These are phyloP conservation scores for Bolboschoenus planiculmis DNA, from an alignment of 176 grass and related monocot genomes.

Conservation along the genomic window DNA sequence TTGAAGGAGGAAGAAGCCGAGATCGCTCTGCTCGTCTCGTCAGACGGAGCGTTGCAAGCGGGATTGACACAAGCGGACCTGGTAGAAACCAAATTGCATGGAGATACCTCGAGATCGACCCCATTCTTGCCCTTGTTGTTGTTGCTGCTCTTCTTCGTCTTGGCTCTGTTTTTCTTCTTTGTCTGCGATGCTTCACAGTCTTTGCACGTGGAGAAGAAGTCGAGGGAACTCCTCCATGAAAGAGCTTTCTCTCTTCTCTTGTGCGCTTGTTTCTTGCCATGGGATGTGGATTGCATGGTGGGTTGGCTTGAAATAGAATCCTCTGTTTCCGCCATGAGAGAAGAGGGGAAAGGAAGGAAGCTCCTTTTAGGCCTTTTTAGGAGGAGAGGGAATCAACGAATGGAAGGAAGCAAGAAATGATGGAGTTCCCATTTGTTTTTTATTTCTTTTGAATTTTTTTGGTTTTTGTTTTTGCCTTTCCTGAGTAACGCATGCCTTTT, in stretches of 20 bases:
- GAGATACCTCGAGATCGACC: neutral
- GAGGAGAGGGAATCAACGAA: neutral
- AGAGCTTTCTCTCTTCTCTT: slow-evolving; percentile 15
- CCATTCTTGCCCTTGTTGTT: neutral
- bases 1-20: slow-evolving; percentile 77
- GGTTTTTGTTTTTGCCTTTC: neutral
- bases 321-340: slow-evolving; percentile 44
- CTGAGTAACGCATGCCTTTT: slow-evolving; percentile 18
- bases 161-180: neutral
- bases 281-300: neutral
- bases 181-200: neutral
- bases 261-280: slow-evolving; percentile 22
- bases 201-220: slow-evolving; percentile 31
- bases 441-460: slow-evolving; percentile 12
- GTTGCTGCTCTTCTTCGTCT: neutral
- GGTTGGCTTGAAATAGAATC: slow-evolving; percentile 13
- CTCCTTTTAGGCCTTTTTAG: no score
- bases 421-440: neutral
- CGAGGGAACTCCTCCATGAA: slow-evolving; percentile 22
- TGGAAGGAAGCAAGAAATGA: slow-evolving; percentile 1
- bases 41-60: neutral
- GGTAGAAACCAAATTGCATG: neutral
- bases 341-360: no score
- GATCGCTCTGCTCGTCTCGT: slow-evolving; percentile 23
- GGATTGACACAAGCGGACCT: neutral